phyloP scores from a whole-genome alignment of 352 stramenopile genomes.

The Pseudoperonospora humuli region DNA sequence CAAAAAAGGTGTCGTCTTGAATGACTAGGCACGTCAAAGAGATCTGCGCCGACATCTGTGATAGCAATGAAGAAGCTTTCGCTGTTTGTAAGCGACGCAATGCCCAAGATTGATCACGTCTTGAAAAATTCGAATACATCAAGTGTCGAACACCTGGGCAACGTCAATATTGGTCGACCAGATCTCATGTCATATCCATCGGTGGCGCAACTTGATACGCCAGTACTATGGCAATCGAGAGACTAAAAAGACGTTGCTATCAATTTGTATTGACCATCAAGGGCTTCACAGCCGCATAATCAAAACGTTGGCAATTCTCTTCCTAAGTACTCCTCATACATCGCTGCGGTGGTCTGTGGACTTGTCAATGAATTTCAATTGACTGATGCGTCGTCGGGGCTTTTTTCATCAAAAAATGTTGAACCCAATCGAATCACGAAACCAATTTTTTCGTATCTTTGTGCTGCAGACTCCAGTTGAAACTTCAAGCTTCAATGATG shows the following conservation, averaged over 20 bases:
- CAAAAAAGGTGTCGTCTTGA: background rate
- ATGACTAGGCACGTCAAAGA: background rate
- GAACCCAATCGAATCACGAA: no score
- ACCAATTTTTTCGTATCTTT: no score
- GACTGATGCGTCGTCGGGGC: no score
- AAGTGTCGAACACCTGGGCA: constrained; percentile 6
- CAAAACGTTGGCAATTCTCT: no score
- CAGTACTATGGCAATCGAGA: background rate
- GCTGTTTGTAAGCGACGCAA: constrained; percentile 12
- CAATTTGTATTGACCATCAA: constrained; percentile 1
- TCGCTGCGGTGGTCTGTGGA: no score
- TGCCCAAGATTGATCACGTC: constrained; percentile 1
- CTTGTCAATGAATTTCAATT: no score
- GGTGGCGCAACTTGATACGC: background rate
- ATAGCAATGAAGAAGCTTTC: constrained; percentile 3
- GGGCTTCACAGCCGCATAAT: background rate
- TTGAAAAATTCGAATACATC: constrained; percentile 7
- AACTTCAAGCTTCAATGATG: no score
- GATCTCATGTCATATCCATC: background rate
- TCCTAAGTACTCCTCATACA: no score
- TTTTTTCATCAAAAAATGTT: no score
- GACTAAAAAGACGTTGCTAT: background rate
- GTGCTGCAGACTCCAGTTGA: no score
- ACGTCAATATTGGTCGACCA: background rate
- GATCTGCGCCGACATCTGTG: background rate